A percentile compares a stretch with the other conserved stretches of the same genome.
These are phyloP conservation scores for Didymella arachidicola DNA, from an alignment of 2,329 filamentous ascomycete species.

Conservation along the genomic window DNA sequence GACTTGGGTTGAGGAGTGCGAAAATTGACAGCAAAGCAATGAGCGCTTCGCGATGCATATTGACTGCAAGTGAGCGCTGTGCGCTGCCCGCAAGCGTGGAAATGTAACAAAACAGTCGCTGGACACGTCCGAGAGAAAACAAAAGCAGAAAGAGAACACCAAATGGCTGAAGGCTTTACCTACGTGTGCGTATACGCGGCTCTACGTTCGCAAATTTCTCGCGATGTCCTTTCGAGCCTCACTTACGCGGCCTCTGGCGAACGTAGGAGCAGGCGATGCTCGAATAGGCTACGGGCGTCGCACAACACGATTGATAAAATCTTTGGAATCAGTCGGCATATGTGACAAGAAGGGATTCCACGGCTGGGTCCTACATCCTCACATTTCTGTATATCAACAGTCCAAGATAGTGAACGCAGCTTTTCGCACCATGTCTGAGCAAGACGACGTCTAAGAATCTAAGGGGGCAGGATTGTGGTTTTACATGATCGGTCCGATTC, in stretches of 20 bases:
- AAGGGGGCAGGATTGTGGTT: neutral
- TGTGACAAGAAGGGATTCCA: neutral
- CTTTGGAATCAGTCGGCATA: conserved; percentile 9
- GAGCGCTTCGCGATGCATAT: conserved; percentile 23
- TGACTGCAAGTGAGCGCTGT: conserved; percentile 14
- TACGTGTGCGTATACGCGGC: conserved; percentile 24
- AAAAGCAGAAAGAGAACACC: conserved; percentile 1
- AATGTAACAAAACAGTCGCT: conserved; percentile 4
- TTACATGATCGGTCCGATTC: conserved; percentile 10
- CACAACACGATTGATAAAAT: conserved; percentile 20
- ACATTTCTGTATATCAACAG: neutral
- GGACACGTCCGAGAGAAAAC: neutral
- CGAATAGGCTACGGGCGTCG: conserved; percentile 8
- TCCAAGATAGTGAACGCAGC: neutral
- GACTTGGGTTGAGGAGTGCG: neutral
- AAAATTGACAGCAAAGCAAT: conserved; percentile 10
- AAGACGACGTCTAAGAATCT: neutral
- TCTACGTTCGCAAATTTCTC: conserved; percentile 16
- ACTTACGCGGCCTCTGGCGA: conserved; percentile 19
- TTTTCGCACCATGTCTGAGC: neutral
- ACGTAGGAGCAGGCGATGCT: conserved; percentile 13
- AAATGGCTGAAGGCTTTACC: neutral
- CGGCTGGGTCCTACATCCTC: neutral
- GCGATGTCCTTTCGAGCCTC: conserved; percentile 16
- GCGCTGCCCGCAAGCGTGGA: conserved; percentile 5